Evolutionary conservation across 2,329 filamentous ascomycete species (phyloP).

Genomic region (Botrytis aclada): DNA sequence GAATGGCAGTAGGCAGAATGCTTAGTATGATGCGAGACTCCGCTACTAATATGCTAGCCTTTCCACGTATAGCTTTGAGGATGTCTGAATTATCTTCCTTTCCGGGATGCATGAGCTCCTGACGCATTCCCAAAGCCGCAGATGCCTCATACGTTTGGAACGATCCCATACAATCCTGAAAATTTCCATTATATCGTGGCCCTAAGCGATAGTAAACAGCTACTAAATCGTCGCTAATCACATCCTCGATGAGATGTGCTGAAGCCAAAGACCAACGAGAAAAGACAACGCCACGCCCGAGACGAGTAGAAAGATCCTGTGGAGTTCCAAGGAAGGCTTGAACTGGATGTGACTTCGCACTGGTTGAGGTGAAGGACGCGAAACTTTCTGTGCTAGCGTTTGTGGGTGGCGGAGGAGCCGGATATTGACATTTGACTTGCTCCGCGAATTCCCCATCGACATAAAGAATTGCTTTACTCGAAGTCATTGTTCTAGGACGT

Average conservation of each 20-base stretch:
- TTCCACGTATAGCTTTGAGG: conserved; percentile 78
- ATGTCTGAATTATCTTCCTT: conserved; percentile 93
- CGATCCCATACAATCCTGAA: conserved; percentile 91
- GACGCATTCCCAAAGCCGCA: conserved; percentile 82
- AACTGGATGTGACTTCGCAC: conserved; percentile 61
- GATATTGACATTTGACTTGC: conserved; percentile 86
- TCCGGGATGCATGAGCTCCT: conserved; percentile 84
- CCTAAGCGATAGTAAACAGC: conserved; percentile 89
- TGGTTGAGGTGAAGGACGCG: conserved; percentile 63
- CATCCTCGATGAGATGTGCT: conserved; percentile 83
- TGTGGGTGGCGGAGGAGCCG: conserved; percentile 65
- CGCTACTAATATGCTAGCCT: conserved; percentile 76
- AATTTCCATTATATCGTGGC: conserved; percentile 89
- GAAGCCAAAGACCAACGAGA: conserved; percentile 89
- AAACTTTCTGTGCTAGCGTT: conserved; percentile 65
- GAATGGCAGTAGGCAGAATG: conserved; percentile 74
- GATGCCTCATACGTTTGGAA: conserved; percentile 97
- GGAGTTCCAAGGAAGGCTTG: conserved; percentile 94
- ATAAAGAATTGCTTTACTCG: conserved; percentile 82
- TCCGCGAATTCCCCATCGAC: conserved; percentile 93
- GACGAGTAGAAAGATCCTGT: conserved; percentile 73
- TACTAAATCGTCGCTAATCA: conserved; percentile 85
- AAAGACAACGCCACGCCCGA: conserved; percentile 68
- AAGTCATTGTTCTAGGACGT: conserved; percentile 68
- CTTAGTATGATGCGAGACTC: conserved; percentile 81